Evolutionary conservation across 2,329 filamentous ascomycete species (phyloP), one percentile per base, ranked within the genome.

Genomic region (Paecilomyces sp.): DNA sequence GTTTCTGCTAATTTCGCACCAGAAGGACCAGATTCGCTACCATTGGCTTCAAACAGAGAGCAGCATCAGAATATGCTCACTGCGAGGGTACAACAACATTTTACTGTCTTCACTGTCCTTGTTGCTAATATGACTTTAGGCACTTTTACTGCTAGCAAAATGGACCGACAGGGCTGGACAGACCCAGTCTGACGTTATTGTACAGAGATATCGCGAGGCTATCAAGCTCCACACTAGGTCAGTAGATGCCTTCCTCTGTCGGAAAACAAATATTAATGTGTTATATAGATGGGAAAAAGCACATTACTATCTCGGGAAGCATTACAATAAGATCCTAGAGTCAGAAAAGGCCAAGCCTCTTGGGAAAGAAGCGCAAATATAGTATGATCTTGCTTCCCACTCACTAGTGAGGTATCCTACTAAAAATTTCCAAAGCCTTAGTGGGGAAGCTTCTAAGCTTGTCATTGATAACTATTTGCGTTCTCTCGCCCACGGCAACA

Each of bases 151-250:
- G 36, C 84, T 97, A 28, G 94, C 94, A 12, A 97, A 97, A 72
- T 99, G 95, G 95, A 87, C 97, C 30, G 95, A 97, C 70, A 88
- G 84, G 59, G 90, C 93, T n/a, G 94, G 94, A 4, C 93, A 97
- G 73, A 96, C 92, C 1, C 90, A 96, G 68, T 90, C 91, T 3
- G 83, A 86, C 53, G 86, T 90, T 3, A 83, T 97, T 63, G 86
- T 91, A 54, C 83, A 87, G 58, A 90, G 91, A 69, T 99, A 97
- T 68, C 88, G 92, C 63, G 85, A 89, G 65, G 92, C 92, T 28
- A 80, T 78, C 54, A 76, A 75, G 56, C 70, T 77, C 47, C 73
- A 79, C 61, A 68, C 70, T 54, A 72, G 69, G 69, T 72, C 62
- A 55, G 58, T 61, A 41, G n/a, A 58, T 15, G 15, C 47, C 30